Conservation (phyloP, 805 yeast genomes). For the Zygosaccharomyces kombuchaensis region DNA sequence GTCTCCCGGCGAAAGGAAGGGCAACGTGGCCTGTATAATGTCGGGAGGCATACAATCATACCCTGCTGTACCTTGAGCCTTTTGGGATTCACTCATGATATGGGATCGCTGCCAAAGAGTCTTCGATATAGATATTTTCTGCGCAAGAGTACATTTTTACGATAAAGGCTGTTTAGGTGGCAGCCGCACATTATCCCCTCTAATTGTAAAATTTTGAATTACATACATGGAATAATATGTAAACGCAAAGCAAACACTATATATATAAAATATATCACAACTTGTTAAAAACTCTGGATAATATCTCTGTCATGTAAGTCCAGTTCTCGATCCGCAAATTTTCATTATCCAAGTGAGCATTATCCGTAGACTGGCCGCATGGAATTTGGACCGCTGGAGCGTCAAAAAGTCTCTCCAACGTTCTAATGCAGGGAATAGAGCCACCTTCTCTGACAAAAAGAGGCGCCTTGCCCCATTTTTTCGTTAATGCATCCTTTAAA, state of each 20-base stretch:
- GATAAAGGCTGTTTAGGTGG: background rate
- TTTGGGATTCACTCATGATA: background rate
- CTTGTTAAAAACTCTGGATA: slow-evolving; percentile 49
- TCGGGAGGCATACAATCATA: slow-evolving; percentile 29
- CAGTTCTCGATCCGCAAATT: slow-evolving; percentile 74
- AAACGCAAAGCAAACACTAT: background rate
- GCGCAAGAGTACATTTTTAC: background rate
- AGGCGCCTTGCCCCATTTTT: slow-evolving; percentile 79
- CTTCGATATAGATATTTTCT: background rate
- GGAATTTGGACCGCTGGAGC: slow-evolving; percentile 96
- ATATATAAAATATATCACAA: background rate
- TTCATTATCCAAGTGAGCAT: slow-evolving; percentile 90
- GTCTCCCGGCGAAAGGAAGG: slow-evolving; percentile 28
- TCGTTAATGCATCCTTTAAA: slow-evolving; percentile 54
- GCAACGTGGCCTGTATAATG: slow-evolving; percentile 29
- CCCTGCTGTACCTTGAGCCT: background rate
- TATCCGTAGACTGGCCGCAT: slow-evolving; percentile 92
- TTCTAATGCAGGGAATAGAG: slow-evolving; percentile 85
- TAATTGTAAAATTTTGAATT: background rate
- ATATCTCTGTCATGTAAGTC: slow-evolving; percentile 64
- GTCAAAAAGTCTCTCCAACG: slow-evolving; percentile 70
- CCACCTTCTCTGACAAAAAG: slow-evolving; percentile 93
- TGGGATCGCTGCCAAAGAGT: background rate
- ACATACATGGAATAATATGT: background rate
- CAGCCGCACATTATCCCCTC: slow-evolving; percentile 1